A percentile compares a stretch with the other conserved stretches of the same genome.
Conservation (phyloP, 495 filamentous ascomycete genomes). For the Melanomma pulvis-pyrius region DNA sequence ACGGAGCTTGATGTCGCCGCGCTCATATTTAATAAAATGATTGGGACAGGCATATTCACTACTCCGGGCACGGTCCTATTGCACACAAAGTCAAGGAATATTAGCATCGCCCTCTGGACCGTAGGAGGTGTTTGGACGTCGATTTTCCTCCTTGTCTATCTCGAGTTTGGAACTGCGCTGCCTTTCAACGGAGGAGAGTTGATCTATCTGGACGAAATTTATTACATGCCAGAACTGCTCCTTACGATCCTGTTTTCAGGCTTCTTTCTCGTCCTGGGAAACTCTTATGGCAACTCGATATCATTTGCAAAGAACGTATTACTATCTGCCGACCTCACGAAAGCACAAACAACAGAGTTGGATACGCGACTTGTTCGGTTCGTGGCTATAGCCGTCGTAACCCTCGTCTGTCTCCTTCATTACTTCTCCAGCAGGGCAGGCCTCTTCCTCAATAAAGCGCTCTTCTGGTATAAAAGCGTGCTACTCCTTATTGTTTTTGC, state of each 20-base stretch:
- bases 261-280: neutral
- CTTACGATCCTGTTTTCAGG: neutral
- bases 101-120: neutral
- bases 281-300: constrained; percentile 15
- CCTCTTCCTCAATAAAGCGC: constrained; percentile 18
- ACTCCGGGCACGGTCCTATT: neutral
- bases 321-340: neutral
- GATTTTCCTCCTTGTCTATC: neutral
- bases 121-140: neutral
- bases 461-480: constrained; percentile 14
- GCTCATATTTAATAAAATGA: neutral
- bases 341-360: constrained; percentile 7
- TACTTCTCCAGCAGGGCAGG: constrained; percentile 14
- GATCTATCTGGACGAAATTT: neutral
- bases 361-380: constrained; percentile 21
- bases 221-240: neutral
- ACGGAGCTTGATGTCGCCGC: constrained; percentile 7
- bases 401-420: constrained; percentile 20
- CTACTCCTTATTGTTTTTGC: constrained; percentile 17
- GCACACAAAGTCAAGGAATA: neutral
- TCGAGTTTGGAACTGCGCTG: neutral
- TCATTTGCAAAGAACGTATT: constrained; percentile 23
- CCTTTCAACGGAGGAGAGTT: neutral
- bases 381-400: constrained; percentile 16
- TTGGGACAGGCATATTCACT: neutral